A percentile compares a stretch with the other conserved stretches of the same genome.
Conservation (phyloP, 164 flowering plant species). For the Sedum album region DNA sequence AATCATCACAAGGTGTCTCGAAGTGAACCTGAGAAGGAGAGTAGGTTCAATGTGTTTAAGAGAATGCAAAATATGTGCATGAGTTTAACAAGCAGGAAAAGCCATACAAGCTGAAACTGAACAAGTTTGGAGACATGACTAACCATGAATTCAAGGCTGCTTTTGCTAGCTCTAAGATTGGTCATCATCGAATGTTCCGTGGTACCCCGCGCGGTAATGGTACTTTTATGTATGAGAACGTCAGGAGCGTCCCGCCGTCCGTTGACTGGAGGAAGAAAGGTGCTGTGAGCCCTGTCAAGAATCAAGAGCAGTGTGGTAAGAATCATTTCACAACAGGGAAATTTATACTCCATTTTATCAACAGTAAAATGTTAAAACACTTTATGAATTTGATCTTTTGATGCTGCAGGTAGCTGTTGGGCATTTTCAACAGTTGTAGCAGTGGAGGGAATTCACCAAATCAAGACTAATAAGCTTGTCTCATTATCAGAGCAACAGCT, state of each 20-base stretch:
- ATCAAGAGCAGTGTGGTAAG: constrained; percentile 80
- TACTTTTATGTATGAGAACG: constrained; percentile 49
- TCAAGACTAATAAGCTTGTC: constrained; percentile 56
- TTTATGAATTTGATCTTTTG: too few relatives aligned
- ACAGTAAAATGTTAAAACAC: too few relatives aligned
- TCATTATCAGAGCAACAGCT: constrained; percentile 83
- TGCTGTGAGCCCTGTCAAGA: constrained; percentile 55
- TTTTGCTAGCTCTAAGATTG: constrained; percentile 45
- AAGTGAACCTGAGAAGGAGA: constrained; percentile 42
- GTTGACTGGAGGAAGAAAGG: constrained; percentile 78
- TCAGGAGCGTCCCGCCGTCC: constrained; percentile 27
- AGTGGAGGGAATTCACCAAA: constrained; percentile 73
- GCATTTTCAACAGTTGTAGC: constrained; percentile 86
- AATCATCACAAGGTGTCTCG: constrained; percentile 43
- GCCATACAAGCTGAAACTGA: constrained; percentile 52
- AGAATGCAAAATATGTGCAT: constrained; percentile 40
- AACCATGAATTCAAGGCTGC: constrained; percentile 46
- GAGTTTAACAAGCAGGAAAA: constrained; percentile 36
- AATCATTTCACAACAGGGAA: neutral
- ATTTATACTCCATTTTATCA: too few relatives aligned
- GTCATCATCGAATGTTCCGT: constrained; percentile 47
- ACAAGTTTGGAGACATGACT: constrained; percentile 66
- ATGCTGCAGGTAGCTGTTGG: constrained; percentile 75
- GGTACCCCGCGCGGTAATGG: constrained; percentile 26
- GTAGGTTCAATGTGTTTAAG: constrained; percentile 61